Base-by-base conservation (phyloP, 2,329 filamentous ascomycete genomes). In the Nemania sp. region DNA sequence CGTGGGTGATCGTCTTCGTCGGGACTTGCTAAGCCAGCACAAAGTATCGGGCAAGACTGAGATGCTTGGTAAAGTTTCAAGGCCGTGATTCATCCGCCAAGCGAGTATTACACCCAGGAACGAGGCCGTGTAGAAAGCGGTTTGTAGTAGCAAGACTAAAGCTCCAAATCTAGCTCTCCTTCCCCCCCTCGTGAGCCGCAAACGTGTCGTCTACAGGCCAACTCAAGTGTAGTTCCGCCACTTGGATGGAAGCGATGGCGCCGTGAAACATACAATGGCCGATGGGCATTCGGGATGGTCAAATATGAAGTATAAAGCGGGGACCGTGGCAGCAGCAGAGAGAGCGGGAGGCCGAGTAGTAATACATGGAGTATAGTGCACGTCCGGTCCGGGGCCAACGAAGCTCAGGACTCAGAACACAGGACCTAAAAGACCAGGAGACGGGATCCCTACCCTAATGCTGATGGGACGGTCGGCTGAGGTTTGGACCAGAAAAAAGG, bases 291-390 rank as follows among this genome's bases (percentile, higher is more conserved):
- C 42, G 54, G 41, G 44, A 54, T 42, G 57, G 52, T 49, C 43
- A 60, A 60, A 61, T 61, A 57, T 59, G 59, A 64, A 57, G 49
- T 56, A 56, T 53, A 48, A 54, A 58, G 45, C 46, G 49, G 48
- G 49, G 45, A 24, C 5, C 22, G 53, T 39, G 45, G 52, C 46
- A 39, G 34, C 49, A 36, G 42, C 45, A 46, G 53, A 46, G 15
- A 50, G 43, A 46, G 52, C 56, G 47, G 41, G 36, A 57, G 19
- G 15, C 20, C 44, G 36, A 52, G 33, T 26, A 39, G 44, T 42
- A 49, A 57, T 30, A 49, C 28, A 53, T 49, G 49, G 26, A 46
- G 45, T 53, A 56, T 56, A 42, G 49, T 34, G 28, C 54, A 56
- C 49, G 53, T 49, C 53, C 53, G 46, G 24, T 33, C 49, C 40